Base-by-base conservation (phyloP, 345 rosid species). In the Raphanus raphanistrum region DNA sequence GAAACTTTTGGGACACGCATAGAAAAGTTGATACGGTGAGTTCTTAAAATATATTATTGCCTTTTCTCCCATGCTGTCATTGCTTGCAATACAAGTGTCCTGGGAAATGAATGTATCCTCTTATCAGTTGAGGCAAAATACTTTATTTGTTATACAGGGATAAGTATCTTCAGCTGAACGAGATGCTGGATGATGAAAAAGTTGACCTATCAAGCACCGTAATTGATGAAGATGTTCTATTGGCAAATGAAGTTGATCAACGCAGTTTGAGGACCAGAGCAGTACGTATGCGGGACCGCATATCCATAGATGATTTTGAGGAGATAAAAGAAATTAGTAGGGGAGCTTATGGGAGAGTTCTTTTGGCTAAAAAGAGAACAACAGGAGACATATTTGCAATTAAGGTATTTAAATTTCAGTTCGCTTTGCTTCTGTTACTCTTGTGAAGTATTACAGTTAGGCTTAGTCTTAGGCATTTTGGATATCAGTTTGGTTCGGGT, bases 341-440 rank as follows among this genome's bases (percentile, higher is more conserved):
- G 11, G 98, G 98, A 74, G 98, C 98, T 73, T 94, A 86, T 87
- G 98, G 95, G 57, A 88, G 89, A 50, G 98, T 94, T 79, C 87
- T 86, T 84, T 80, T 94, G 81, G 95, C 97, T 63, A 90, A 86
- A 79, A 94, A 94, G 84, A 88, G 92, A 84, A 87, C 90, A 28
- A 94, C 98, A 6, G 97, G 98, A 71, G 98, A 94, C 82, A 85
- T 90, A 81, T 94, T 94, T 68, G 97, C 98, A 26, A 88, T 94
- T 52, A 94, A 94, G 97, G 98, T 88, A 69, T 11, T 66, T 72
- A 25, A 68, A 54, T 77, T 63, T 25, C 21, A 8, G 15, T 52
- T 32, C 12, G 12, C 48, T 55, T 74, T 35, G 29, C 62, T 70
- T 73, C 31, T 26, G 15, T 33, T 68, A n/a, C 69, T 4, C 60